These are phyloP conservation scores for Kurtzmaniella cleridarum DNA, from an alignment of 805 yeast species.

Conservation along the genomic window DNA sequence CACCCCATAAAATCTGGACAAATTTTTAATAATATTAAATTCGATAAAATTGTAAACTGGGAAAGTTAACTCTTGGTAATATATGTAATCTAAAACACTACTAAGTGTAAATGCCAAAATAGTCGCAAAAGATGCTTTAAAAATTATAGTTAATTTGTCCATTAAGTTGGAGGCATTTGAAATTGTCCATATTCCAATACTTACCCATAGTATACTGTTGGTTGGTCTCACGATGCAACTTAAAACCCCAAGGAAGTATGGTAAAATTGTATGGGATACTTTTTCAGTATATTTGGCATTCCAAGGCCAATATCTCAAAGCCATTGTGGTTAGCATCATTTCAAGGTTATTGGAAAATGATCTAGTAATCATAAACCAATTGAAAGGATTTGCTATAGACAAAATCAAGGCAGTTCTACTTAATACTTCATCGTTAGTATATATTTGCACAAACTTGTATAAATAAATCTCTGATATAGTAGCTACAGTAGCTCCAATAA, in stretches of 20 bases:
- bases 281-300: slow-evolving; percentile 13
- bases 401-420: slow-evolving; percentile 42
- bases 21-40: slow-evolving; percentile 69
- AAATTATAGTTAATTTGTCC: neutral
- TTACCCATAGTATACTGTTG: slow-evolving; percentile 70
- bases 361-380: slow-evolving; percentile 75
- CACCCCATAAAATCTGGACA: slow-evolving; percentile 79
- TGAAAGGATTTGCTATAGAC: slow-evolving; percentile 65
- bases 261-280: slow-evolving; percentile 11
- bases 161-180: neutral
- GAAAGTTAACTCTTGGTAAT: slow-evolving; percentile 50
- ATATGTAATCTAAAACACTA: slow-evolving; percentile 48
- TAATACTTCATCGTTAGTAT: slow-evolving; percentile 25
- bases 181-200: slow-evolving; percentile 43
- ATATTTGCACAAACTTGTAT: slow-evolving; percentile 40
- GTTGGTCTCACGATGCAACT: slow-evolving; percentile 82
- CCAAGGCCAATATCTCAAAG: slow-evolving; percentile 74
- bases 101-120: slow-evolving; percentile 24
- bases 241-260: slow-evolving; percentile 44
- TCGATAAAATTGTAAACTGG: slow-evolving; percentile 68
- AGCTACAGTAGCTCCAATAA: slow-evolving; percentile 64
- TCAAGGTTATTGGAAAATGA: slow-evolving; percentile 86
- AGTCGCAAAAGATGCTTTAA: neutral
- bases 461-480: slow-evolving; percentile 64
- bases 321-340: slow-evolving; percentile 60